Conservation (phyloP, 768 basidiomycete genomes). For the Cystofilobasidium capitatum region DNA sequence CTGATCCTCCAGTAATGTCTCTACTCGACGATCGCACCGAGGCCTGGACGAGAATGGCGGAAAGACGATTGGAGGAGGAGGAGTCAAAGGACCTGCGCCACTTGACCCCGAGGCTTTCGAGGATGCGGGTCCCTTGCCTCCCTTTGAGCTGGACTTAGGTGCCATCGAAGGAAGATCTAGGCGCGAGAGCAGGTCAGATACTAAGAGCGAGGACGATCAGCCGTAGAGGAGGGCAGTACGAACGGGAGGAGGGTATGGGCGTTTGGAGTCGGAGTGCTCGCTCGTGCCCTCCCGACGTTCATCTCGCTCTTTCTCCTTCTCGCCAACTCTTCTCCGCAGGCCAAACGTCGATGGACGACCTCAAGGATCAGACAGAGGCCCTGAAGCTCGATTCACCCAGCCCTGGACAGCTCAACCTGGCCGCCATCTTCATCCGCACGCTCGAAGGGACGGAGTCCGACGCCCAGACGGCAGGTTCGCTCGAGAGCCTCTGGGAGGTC, state of each 20-base stretch:
- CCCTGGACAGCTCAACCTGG: not conserved
- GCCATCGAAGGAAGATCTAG: no score
- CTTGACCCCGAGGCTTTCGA: no score
- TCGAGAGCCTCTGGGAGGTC: constrained; percentile 5
- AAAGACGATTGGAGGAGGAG: not conserved
- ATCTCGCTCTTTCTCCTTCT: not conserved
- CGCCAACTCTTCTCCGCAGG: not conserved
- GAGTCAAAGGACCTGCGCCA: no score
- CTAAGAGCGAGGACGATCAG: no score
- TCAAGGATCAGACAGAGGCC: not conserved
- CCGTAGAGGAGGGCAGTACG: no score
- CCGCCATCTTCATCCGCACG: not conserved
- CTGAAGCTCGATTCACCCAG: not conserved
- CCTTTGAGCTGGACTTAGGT: no score
- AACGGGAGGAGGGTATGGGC: no score
- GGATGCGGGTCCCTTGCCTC: no score
- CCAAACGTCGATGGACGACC: not conserved
- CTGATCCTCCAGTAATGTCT: constrained; percentile 21
- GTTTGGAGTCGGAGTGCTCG: no score
- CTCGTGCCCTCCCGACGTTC: no score
- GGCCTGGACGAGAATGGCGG: constrained; percentile 14
- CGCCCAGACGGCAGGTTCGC: not conserved
- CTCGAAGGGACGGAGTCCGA: not conserved
- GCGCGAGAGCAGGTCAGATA: no score
- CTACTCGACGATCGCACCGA: constrained; percentile 11